Evolutionary conservation across 1,139 yeast species (phyloP).

Genomic region (Suhomyces yuchorum): DNA sequence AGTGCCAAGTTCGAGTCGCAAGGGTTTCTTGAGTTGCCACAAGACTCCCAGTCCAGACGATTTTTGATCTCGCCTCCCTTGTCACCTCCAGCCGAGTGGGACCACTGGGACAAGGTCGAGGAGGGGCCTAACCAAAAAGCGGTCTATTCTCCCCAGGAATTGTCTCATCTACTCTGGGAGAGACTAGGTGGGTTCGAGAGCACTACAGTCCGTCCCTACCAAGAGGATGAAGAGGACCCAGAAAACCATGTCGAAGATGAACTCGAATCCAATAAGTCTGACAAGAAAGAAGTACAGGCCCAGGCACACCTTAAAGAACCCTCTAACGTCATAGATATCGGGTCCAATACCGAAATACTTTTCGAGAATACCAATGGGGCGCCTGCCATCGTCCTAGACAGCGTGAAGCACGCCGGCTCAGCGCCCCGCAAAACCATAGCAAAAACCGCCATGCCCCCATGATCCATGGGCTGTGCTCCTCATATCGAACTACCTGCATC

Average conservation of each 20-base stretch:
- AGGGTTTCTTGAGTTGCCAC: conserved; percentile 46
- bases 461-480: too few species aligned
- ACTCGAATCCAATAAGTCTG: too few species aligned
- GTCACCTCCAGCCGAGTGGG: conserved; percentile 53
- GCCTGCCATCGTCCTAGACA: conserved; percentile 43
- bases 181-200: conserved; percentile 46
- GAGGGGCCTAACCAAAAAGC: conserved; percentile 45
- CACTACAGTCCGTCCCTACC: conserved; percentile 34
- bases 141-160: conserved; percentile 42
- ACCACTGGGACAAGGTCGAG: conserved; percentile 46
- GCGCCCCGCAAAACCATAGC: conserved; percentile 16
- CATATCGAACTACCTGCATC: too few species aligned
- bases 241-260: too few species aligned
- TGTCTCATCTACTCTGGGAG: conserved; percentile 49
- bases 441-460: conserved; percentile 28
- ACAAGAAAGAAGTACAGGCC: conserved; percentile 14
- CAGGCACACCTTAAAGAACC: background rate
- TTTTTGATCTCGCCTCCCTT: conserved; percentile 51
- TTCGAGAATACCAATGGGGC: conserved; percentile 43
- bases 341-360: conserved; percentile 37
- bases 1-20: conserved; percentile 6
- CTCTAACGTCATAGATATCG: conserved; percentile 19
- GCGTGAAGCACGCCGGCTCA: conserved; percentile 16
- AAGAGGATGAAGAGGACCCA: conserved; percentile 21
- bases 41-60: conserved; percentile 40